Percentiles rank a stretch among this genome's conserved stretches.
These are phyloP conservation scores for Ceratonia siliqua DNA, from an alignment of 306 rosid species.

Conservation along the genomic window DNA sequence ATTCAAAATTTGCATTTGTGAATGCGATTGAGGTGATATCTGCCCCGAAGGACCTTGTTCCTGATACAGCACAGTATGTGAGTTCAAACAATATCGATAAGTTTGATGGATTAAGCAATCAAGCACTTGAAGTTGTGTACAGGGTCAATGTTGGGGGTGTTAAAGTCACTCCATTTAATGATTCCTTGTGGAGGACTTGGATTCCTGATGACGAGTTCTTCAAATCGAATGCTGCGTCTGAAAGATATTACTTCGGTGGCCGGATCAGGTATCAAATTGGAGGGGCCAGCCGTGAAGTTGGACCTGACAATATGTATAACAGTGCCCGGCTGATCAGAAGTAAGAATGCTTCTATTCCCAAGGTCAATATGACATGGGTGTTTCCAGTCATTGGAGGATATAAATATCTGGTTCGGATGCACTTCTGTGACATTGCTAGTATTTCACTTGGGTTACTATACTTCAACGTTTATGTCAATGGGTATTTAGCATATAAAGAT, in stretches of 20 bases:
- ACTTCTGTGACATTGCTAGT: conserved; percentile 92
- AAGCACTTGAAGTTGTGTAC: conserved; percentile 70
- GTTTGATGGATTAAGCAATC: conserved; percentile 53
- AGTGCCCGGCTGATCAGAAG: conserved; percentile 74
- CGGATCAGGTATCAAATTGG: conserved; percentile 68
- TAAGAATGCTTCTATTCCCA: conserved; percentile 58
- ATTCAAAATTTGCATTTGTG: conserved; percentile 65
- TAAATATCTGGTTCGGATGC: conserved; percentile 70
- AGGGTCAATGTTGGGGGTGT: conserved; percentile 85
- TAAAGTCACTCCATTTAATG: conserved; percentile 92
- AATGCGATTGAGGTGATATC: conserved; percentile 94
- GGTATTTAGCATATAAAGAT: conserved; percentile 53
- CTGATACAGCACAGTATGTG: conserved; percentile 55
- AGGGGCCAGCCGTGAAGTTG: conserved; percentile 86
- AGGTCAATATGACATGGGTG: conserved; percentile 76
- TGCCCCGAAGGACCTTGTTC: conserved; percentile 84
- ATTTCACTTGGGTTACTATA: conserved; percentile 61
- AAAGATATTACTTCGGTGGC: conserved; percentile 64
- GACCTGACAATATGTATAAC: conserved; percentile 88
- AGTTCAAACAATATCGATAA: conserved; percentile 24
- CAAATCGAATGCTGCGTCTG: conserved; percentile 49
- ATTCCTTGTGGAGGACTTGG: conserved; percentile 94
- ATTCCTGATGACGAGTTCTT: conserved; percentile 65
- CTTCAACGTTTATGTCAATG: conserved; percentile 88
- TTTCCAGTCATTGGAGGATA: conserved; percentile 61